Evolutionary conservation across 2,329 filamentous ascomycete genomes (phyloP), one percentile per base, ranked within the genome.

Genomic region (Talaromyces sp.): DNA sequence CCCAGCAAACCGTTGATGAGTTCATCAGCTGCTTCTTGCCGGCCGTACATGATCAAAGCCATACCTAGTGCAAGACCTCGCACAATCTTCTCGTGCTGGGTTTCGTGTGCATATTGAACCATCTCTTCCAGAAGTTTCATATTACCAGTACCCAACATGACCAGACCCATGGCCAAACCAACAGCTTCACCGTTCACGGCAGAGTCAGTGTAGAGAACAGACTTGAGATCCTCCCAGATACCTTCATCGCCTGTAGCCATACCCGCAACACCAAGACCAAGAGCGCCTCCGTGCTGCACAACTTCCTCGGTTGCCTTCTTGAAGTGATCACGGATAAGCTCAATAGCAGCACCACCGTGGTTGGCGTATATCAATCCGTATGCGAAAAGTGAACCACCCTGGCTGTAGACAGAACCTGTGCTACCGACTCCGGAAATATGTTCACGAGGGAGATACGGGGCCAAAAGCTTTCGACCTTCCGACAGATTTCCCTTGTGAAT

Each of bases 141-240:
- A 76, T 97, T 97, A 68, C 94, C 95, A n/a, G 94, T 97, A 64
- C 95, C 95, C 64, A 99, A 83, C 95, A 98, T 99, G 77, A 99
- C 93, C 56, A 99, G 86, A 78, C 95, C 95, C 92, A 99, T 98
- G 13, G 94, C 86, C 65, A 99, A 85, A 72, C 95, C 95, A 58
- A 98, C 93, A 53, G 95, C 95, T 81, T 99, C 95, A 73, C 95
- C 95, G 69, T 97, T 98, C 72, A 99, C 88, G 5, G 95, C 95
- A 6, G 93, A 98, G 77, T 99, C 95, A 5, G 91, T 89, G 80
- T 94, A 97, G 2, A 99, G 85, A 34, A 97, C 91, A 22, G 86
- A 88, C 78, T 92, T 94, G 66, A 99, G 89, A 70, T 92, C 93
- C 64, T 97, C 92, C 72, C 97, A 97, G 61, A 98, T 92, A 47